These are phyloP conservation scores for Vigna unguiculata DNA, from an alignment of 306 rosid species.

Conservation along the genomic window DNA sequence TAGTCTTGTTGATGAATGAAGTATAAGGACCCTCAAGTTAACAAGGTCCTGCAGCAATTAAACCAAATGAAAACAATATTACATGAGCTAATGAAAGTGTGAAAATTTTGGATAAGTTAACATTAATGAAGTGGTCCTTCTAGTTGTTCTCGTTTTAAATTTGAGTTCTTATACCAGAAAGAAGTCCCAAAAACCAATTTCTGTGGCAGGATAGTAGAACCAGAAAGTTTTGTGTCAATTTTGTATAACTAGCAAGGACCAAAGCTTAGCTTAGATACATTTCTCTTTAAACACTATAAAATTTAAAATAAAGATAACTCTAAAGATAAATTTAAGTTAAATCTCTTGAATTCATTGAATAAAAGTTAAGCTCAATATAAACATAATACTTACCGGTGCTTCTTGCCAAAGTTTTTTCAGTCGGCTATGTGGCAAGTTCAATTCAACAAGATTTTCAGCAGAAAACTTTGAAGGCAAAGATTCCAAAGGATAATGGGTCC, in stretches of 20 bases:
- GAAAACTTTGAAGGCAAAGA: constrained; percentile 41
- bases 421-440: constrained; percentile 26
- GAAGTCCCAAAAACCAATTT: no score
- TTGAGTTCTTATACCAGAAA: neutral
- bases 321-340: no score
- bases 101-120: neutral
- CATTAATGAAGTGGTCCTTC: neutral
- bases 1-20: neutral
- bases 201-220: neutral
- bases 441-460: constrained; percentile 33
- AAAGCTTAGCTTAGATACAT: no score
- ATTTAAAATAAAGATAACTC: no score
- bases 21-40: constrained; percentile 3
- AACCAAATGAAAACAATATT: neutral
- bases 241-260: no score
- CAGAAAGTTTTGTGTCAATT: no score
- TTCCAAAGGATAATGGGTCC: constrained; percentile 40
- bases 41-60: constrained; percentile 24
- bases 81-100: neutral
- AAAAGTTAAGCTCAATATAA: neutral
- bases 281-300: neutral
- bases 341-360: neutral
- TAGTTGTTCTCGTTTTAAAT: neutral
- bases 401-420: constrained; percentile 43
- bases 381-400: constrained; percentile 19